A percentile compares a stretch with the other conserved stretches of the same genome.
These are phyloP conservation scores for Scedosporium dehoogii DNA, from an alignment of 2,329 filamentous ascomycete species.

Conservation along the genomic window DNA sequence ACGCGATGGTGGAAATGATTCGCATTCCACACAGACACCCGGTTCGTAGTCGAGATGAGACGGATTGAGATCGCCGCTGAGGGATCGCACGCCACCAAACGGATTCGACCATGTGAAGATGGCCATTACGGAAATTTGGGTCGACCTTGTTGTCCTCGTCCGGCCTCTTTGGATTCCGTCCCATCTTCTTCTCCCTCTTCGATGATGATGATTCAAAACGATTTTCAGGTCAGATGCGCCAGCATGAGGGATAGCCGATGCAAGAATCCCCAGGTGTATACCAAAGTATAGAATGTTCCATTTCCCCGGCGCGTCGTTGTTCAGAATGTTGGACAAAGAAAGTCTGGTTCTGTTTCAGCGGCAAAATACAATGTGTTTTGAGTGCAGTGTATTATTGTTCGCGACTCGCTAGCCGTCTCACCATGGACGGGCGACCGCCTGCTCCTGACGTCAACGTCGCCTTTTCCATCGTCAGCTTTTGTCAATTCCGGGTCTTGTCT, in stretches of 20 bases:
- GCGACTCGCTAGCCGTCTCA: background rate
- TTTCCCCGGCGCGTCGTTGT: background rate
- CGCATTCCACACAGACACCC: background rate
- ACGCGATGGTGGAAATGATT: background rate
- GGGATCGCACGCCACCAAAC: background rate
- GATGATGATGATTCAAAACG: background rate
- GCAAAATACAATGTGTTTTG: background rate
- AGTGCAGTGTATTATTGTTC: background rate
- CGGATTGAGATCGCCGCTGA: background rate
- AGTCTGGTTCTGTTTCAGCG: background rate
- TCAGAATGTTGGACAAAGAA: background rate
- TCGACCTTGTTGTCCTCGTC: no score
- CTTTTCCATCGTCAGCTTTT: background rate
- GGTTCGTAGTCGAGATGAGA: background rate
- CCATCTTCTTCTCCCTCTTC: background rate
- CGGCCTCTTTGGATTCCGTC: no score
- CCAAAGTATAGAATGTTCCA: background rate
- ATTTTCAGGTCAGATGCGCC: background rate
- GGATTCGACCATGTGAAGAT: background rate
- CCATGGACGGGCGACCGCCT: background rate
- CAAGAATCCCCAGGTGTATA: background rate
- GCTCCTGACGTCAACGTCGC: background rate
- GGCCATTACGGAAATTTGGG: background rate
- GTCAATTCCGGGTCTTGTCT: background rate
- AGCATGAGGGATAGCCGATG: background rate